Evolutionary conservation across 108 stramenopile species (phyloP), one percentile per base, ranked within the genome.

Genomic region (Chaetoceros muelleri): DNA sequence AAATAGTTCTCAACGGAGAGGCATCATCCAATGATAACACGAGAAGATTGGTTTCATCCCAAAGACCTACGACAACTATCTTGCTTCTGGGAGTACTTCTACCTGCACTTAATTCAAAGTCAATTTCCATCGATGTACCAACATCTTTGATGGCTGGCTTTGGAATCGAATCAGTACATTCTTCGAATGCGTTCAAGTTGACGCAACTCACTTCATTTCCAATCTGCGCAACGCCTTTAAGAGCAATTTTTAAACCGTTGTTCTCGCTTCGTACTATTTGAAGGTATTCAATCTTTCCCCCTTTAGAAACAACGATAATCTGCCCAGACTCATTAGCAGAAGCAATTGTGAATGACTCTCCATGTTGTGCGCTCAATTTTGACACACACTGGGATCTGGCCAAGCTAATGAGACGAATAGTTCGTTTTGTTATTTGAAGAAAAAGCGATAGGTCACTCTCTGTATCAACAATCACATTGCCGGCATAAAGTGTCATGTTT

Each of bases 121-220:
- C 80, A 55, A 78, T 58, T 47, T 87, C 83, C 87, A 78, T 81
- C 2, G 46, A 53, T n/a, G n/a, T n/a, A n/a, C n/a, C n/a, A n/a
- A n/a, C n/a, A n/a, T n/a, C n/a, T n/a, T n/a, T n/a, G n/a, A n/a
- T n/a, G n/a, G n/a, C n/a, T n/a, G n/a, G n/a, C n/a, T n/a, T n/a
- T n/a, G n/a, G n/a, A n/a, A n/a, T n/a, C 51, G 58, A 40, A 13
- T 50, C 52, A 17, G 52, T 55, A 17, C 49, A 29, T 24, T 53
- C 34, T 23, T 73, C 65, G 54, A 93, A 87, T 13, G 95, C 94
- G 54, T 87, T 64, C 29, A 99, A 58, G 64, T 91, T 73, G 45
- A 99, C 53, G 71, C 95, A 97, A 65, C 93, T 87, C 29, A 97
- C 86, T 74, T 99, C 98, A 8, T 87, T 76, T 44, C 89, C 80